Percentiles rank a stretch among this genome's conserved stretches.
Conservation (phyloP, 306 rosid genomes). For the Phaseolus lunatus region DNA sequence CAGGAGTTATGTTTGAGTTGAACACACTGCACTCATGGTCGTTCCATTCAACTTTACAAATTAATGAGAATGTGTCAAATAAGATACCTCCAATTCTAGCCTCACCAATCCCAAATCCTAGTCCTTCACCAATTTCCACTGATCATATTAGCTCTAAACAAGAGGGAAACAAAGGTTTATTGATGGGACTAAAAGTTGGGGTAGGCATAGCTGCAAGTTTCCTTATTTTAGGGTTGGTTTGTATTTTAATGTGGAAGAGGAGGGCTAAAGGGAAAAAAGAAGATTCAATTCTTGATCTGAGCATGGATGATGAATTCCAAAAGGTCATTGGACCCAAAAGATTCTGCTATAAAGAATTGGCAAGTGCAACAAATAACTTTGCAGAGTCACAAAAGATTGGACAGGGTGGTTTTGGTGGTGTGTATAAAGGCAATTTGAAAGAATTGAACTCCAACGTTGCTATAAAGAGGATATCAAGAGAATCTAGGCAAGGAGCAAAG, state of each 20-base stretch:
- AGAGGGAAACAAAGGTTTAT: neutral
- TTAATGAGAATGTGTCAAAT: neutral
- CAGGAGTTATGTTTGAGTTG: slow-evolving; percentile 19
- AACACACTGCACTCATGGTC: slow-evolving; percentile 16
- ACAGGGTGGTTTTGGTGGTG: slow-evolving; percentile 50
- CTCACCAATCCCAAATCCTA: slow-evolving; percentile 3
- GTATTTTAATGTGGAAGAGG: slow-evolving; percentile 21
- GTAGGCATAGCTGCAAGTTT: slow-evolving; percentile 3
- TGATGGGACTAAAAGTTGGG: neutral
- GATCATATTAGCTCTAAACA: neutral
- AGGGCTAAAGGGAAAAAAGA: slow-evolving; percentile 1
- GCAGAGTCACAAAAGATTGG: slow-evolving; percentile 45
- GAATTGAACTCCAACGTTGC: slow-evolving; percentile 36
- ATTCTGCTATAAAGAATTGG: slow-evolving; percentile 19
- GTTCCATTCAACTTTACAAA: slow-evolving; percentile 9
- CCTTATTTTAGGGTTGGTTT: neutral
- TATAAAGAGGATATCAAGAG: slow-evolving; percentile 41
- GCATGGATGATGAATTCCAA: slow-evolving; percentile 23
- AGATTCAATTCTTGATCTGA: neutral
- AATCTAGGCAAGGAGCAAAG: slow-evolving; percentile 43
- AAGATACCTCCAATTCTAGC: neutral
- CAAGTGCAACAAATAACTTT: slow-evolving; percentile 39
- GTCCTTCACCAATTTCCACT: neutral
- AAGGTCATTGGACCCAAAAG: slow-evolving; percentile 21
- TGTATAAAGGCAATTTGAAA: slow-evolving; percentile 43